Evolutionary conservation across 306 rosid species (phyloP), one percentile per base, ranked within the genome.

Genomic region (Cucurbita ficifolia): DNA sequence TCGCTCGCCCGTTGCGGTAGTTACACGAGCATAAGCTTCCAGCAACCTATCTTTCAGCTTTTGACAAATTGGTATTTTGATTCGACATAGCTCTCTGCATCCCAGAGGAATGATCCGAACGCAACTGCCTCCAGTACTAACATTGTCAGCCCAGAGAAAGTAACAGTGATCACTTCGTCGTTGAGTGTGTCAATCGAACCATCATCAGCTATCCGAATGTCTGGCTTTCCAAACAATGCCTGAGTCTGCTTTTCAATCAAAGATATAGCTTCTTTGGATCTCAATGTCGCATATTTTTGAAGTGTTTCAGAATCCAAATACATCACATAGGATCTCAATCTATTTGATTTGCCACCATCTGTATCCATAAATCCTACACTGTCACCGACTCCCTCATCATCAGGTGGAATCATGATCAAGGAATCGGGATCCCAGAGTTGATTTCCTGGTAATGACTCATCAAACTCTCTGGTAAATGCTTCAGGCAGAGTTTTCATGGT

Each of bases 171-270:
- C 75, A 85, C 53, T 81, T 81, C 94, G 81, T 94, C 96, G 50
- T 86, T 89, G 24, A 84, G 36, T 10, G 87, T 77, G 58, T 89
- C 87, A 19, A 94, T 78, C 50, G 90, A 87, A 75, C 99, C 99
- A 78, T 93, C 97, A 0, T 69, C 85, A 0, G 86, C 70, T 13
- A 94, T 59, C 57, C 78, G 81, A 35, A 91, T 81, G 65, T 94
- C 96, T 8, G 96, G 99, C 82, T 67, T 89, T 54, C 97, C 97
- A 70, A 94, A 91, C 55, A 94, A 76, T 7, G 97, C 92, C 59
- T 94, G 99, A 56, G 97, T 94, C 86, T 94, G 97, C 81, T 88
- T 94, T 78, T 91, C 97, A 54, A 90, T 91, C 92, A 94, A 84
- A 63, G 96, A 87, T 73, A 91, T 86, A 14, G 99, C 95, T 86